Conservation (phyloP, 768 basidiomycete genomes). For the Thelephora ganbajun region DNA sequence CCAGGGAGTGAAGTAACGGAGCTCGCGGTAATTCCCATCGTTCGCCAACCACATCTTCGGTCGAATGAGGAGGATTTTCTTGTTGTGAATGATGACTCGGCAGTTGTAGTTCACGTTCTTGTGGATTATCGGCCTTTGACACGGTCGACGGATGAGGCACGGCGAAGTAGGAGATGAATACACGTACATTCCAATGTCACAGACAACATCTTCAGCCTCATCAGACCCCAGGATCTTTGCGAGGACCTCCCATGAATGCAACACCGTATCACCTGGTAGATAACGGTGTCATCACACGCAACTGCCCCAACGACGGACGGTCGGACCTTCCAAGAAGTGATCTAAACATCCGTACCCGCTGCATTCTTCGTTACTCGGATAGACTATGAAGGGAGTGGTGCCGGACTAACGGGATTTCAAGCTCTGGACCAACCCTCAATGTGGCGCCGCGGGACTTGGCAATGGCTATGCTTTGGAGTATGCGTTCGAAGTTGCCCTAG, state of each 20-base stretch:
- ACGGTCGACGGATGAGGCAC: neutral
- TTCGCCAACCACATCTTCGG: conserved; percentile 99
- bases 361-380: neutral
- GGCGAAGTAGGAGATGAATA: neutral
- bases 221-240: conserved; percentile 79
- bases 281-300: neutral
- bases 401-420: conserved; percentile 71
- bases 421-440: conserved; percentile 88
- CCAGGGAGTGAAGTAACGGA: conserved; percentile 90
- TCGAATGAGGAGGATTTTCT: conserved; percentile 83
- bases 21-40: conserved; percentile 87
- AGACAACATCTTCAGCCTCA: conserved; percentile 73
- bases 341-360: conserved; percentile 97
- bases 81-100: conserved; percentile 76
- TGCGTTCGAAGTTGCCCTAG: conserved; percentile 89
- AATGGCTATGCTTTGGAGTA: conserved; percentile 72
- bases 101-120: conserved; percentile 99
- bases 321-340: conserved; percentile 86
- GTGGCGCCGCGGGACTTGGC: conserved; percentile 85
- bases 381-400: conserved; percentile 6
- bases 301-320: neutral
- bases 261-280: conserved; percentile 73
- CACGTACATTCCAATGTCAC: conserved; percentile 86
- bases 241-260: conserved; percentile 97
- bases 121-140: conserved; percentile 84